These are phyloP conservation scores for Alternaria brassicicola DNA, from an alignment of 2,329 filamentous ascomycete species.

Conservation along the genomic window DNA sequence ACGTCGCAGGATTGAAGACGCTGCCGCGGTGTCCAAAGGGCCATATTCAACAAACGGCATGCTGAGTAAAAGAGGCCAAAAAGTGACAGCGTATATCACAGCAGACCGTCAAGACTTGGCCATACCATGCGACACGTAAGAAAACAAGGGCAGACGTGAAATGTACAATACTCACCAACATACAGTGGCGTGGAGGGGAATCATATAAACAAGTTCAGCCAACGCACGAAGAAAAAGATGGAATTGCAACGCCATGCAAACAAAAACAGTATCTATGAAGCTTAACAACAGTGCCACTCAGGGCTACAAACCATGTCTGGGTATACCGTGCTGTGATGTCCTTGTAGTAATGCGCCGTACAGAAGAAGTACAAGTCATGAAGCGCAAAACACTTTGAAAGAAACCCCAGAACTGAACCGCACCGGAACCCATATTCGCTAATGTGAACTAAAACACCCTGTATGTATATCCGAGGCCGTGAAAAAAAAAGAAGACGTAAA, in stretches of 20 bases:
- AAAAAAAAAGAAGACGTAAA: neutral
- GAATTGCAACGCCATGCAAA: constrained; percentile 5
- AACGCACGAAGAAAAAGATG: neutral
- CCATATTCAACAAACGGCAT: neutral
- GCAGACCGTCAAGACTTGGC: no score
- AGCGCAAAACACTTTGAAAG: no score
- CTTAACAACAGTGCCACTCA: constrained; percentile 2
- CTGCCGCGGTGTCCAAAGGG: neutral
- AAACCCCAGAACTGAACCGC: neutral
- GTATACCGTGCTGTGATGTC: constrained; percentile 18
- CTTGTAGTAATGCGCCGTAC: constrained; percentile 14
- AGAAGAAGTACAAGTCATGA: neutral
- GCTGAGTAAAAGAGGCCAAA: neutral
- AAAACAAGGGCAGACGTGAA: neutral
- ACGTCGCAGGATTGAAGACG: neutral
- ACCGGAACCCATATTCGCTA: neutral
- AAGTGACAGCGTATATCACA: neutral
- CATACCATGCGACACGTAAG: neutral
- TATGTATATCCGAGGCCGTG: neutral
- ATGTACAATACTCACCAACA: neutral
- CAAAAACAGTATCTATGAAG: constrained; percentile 1
- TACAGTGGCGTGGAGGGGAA: neutral
- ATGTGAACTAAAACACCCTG: neutral
- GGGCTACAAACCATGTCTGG: constrained; percentile 9
- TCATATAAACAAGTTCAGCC: neutral